Base-by-base conservation (phyloP, 805 yeast genomes). In the Komagataella mondaviorum region DNA sequence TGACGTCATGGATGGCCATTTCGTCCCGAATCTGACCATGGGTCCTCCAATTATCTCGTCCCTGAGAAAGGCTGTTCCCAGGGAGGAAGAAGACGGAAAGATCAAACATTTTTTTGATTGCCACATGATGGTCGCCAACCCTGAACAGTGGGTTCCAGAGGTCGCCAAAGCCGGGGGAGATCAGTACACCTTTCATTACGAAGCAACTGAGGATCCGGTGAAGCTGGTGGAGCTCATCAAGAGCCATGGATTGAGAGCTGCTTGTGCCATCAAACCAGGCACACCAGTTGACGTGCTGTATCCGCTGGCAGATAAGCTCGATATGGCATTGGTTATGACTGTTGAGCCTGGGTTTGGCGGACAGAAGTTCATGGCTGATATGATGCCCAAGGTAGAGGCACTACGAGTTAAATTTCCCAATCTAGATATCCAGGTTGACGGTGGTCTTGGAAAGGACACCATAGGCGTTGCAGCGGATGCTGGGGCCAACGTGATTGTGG, bases 281-380 rank as follows among this genome's bases (percentile, higher is more conserved):
- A 93, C 99, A 1, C 80, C 90, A 0, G 93, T 87, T 20, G 93
- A 85, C 53, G 95, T 79, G 2, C 75, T 90, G 46, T 81, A 73
- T 60, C 90, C 87, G 24, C 69, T 87, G 54, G 91, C 83, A 23
- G 83, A 83, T 48, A 71, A 78, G 52, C 73, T 91, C 58, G 98
- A 93, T 66, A 88, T 91, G 96, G 90, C 88, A n/a, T 74, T 93
- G 53, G 84, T 93, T 46, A 93, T 91, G 98, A 93, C 99, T 2
- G 98, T 93, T 43, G 99, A 93, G 70, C 99, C 99, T 12, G 99
- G 99, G 0, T 91, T 93, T 65, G 99, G 99, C 20, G 99, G 99
- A 48, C 99, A 93, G 70, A 85, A 85, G 66, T 93, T 93, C 73
- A 89, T 88, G 96, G 71, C 80, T 17, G 87, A 81, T 53, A 90